These are phyloP conservation scores for Draba incana DNA, from an alignment of 345 rosid genomes.

Conservation along the genomic window DNA sequence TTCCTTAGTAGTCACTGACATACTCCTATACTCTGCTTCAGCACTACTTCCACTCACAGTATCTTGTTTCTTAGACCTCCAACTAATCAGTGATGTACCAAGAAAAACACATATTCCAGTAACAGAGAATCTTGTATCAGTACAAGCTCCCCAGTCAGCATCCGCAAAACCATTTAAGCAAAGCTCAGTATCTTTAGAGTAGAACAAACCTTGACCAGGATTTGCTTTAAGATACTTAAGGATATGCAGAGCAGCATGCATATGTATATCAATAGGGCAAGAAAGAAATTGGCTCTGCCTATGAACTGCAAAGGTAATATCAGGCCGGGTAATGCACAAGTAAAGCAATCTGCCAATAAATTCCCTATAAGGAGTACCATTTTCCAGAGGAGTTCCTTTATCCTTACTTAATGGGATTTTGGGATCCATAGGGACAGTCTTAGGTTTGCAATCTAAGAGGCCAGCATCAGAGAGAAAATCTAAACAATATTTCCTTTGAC, in stretches of 20 bases:
- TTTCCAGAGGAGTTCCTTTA: rapidly evolving
- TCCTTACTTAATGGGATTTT: not conserved
- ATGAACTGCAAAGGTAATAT: not conserved
- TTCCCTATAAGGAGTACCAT: not conserved
- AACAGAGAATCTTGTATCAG: not conserved
- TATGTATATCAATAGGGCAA: not conserved
- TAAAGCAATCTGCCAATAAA: not conserved
- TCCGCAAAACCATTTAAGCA: not conserved
- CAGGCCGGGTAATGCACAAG: not conserved
- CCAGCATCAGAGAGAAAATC: not conserved
- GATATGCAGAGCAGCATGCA: too few relatives aligned
- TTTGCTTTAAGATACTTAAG: not conserved
- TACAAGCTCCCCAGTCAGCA: not conserved
- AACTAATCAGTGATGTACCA: not conserved
- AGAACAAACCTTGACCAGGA: not conserved
- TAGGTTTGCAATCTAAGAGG: not conserved
- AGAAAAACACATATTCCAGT: not conserved
- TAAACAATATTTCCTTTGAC: too few relatives aligned
- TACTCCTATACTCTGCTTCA: too few relatives aligned
- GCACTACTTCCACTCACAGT: too few relatives aligned
- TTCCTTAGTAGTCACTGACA: too few relatives aligned
- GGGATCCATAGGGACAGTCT: not conserved
- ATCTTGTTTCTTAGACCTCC: not conserved
- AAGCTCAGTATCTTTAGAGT: not conserved
- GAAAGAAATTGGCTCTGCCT: too few relatives aligned